Percentiles rank a stretch among this genome's conserved stretches.
phyloP scores from a whole-genome alignment of 129 eudicot species.

The Ambrosia trifida region DNA sequence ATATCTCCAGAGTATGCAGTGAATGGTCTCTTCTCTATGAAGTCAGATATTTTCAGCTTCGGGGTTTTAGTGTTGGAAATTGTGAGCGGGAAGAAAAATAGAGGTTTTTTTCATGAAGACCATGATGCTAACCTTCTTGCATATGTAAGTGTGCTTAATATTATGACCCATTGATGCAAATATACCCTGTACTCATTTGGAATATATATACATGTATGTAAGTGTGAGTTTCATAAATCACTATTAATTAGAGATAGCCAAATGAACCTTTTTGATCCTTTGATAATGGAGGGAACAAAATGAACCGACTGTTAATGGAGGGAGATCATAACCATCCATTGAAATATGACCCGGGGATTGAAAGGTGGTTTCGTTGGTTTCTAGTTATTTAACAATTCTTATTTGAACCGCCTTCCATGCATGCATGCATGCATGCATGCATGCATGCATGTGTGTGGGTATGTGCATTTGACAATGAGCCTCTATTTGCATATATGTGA shows the following conservation, averaged over 20 bases:
- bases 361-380: background rate
- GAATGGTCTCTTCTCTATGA: conserved; percentile 40
- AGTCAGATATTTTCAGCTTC: conserved; percentile 44
- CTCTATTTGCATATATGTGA: background rate
- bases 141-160: conserved; percentile 33
- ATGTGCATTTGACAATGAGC: background rate
- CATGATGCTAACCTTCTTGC: conserved; percentile 42
- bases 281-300: background rate
- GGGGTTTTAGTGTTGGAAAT: conserved; percentile 46
- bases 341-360: background rate
- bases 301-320: background rate
- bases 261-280: background rate
- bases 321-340: background rate
- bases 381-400: background rate
- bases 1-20: conserved; percentile 47
- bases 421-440: background rate
- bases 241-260: background rate
- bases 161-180: background rate
- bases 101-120: conserved; percentile 41
- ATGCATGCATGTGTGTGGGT: background rate
- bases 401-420: background rate
- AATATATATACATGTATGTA: background rate
- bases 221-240: background rate
- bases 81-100: conserved; percentile 42
- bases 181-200: background rate